Conservation (phyloP, 2,329 filamentous ascomycete species). For the Monosporascus sp. region DNA sequence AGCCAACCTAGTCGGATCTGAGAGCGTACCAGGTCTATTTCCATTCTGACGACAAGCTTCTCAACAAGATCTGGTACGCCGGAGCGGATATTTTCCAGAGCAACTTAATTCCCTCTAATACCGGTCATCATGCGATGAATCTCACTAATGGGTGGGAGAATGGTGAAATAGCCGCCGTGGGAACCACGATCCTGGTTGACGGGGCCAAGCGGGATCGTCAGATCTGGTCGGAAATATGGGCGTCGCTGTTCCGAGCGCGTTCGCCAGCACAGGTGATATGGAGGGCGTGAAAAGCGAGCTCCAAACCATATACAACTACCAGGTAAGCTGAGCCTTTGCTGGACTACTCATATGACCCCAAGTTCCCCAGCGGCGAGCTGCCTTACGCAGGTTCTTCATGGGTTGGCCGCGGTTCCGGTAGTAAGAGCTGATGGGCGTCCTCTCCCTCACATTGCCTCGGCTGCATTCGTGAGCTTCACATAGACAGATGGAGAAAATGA, state of each 20-base stretch:
- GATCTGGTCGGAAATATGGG: slow-evolving; percentile 61
- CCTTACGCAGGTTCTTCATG: slow-evolving; percentile 46
- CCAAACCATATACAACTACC: slow-evolving; percentile 41
- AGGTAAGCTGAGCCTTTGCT: slow-evolving; percentile 27
- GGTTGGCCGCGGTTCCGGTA: background rate
- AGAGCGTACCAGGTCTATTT: slow-evolving; percentile 52
- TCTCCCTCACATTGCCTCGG: too few species aligned
- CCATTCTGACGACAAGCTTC: slow-evolving; percentile 39
- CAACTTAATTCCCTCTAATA: slow-evolving; percentile 17
- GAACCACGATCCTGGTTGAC: slow-evolving; percentile 35
- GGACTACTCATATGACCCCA: too few species aligned
- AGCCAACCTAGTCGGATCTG: too few species aligned
- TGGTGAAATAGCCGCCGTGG: slow-evolving; percentile 21
- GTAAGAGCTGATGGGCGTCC: too few species aligned
- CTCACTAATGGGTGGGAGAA: too few species aligned
- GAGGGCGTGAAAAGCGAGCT: slow-evolving; percentile 45
- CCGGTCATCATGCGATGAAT: slow-evolving; percentile 13
- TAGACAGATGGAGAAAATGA: slow-evolving; percentile 28
- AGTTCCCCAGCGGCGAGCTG: slow-evolving; percentile 30
- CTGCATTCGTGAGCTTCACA: slow-evolving; percentile 18
- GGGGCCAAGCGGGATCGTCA: slow-evolving; percentile 56
- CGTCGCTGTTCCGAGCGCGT: slow-evolving; percentile 49
- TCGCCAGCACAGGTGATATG: slow-evolving; percentile 50
- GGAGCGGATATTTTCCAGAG: slow-evolving; percentile 41
- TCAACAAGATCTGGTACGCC: slow-evolving; percentile 51